phyloP scores from a whole-genome alignment of 2,329 filamentous ascomycete genomes.

The Aspergillus sp. region DNA sequence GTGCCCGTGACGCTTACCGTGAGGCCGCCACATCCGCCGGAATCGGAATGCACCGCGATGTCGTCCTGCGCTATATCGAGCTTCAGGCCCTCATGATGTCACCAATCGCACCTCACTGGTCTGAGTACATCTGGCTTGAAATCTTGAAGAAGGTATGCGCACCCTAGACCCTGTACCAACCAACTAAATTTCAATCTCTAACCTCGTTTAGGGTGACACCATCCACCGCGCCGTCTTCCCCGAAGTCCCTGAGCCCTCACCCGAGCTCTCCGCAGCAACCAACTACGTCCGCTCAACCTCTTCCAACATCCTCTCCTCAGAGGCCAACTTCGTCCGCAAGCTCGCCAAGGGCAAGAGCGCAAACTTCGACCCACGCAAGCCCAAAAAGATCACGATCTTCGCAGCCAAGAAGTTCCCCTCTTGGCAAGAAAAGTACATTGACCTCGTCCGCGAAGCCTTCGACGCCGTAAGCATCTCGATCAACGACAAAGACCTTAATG shows the following conservation, averaged over 20 bases:
- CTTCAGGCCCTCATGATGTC: constrained; percentile 80
- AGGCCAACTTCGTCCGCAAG: constrained; percentile 74
- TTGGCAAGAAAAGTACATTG: constrained; percentile 91
- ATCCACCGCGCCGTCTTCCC: constrained; percentile 82
- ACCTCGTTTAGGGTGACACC: constrained; percentile 53
- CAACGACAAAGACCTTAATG: constrained; percentile 79
- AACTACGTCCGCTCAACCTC: constrained; percentile 76
- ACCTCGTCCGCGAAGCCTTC: constrained; percentile 72
- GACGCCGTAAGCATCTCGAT: constrained; percentile 60
- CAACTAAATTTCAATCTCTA: background rate
- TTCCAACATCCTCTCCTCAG: constrained; percentile 80
- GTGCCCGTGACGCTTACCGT: constrained; percentile 85
- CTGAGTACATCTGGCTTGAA: constrained; percentile 92
- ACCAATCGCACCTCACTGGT: constrained; percentile 88
- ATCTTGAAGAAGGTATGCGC: constrained; percentile 66
- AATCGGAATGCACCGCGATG: constrained; percentile 81
- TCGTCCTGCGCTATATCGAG: constrained; percentile 78
- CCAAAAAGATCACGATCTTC: constrained; percentile 89
- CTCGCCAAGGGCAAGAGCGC: constrained; percentile 88
- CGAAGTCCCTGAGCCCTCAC: constrained; percentile 62
- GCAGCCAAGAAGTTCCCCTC: constrained; percentile 75
- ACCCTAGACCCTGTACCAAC: background rate
- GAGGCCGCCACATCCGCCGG: constrained; percentile 74
- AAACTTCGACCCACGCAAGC: constrained; percentile 83
- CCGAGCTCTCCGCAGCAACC: constrained; percentile 71